Evolutionary conservation across 495 filamentous ascomycete genomes (phyloP).

Genomic region (Daldinia vernicosa): DNA sequence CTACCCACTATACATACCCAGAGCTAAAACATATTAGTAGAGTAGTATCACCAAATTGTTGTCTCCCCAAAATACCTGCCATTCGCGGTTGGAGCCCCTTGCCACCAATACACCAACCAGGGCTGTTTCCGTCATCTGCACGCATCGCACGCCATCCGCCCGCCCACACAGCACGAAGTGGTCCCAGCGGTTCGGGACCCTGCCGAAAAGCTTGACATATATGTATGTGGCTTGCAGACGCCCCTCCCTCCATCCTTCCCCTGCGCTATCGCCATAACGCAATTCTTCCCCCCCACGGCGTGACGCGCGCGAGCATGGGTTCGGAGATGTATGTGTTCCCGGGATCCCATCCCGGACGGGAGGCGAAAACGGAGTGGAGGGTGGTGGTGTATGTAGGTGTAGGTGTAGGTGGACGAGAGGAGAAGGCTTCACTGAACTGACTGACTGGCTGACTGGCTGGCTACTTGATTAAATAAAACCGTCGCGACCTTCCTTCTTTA

Average conservation of each 20-base stretch:
- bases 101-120: not conserved
- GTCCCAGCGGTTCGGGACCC: not conserved
- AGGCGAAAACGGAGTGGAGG: conserved; percentile 14
- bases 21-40: not conserved
- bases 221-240: not conserved
- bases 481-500: not conserved
- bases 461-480: not conserved
- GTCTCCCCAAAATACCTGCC: not conserved
- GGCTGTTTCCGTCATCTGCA: conserved; percentile 25
- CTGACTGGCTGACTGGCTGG: no score
- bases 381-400: no score
- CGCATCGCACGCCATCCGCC: conserved; percentile 30
- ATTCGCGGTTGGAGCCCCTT: not conserved
- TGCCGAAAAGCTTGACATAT: not conserved
- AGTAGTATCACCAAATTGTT: not conserved
- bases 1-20: not conserved
- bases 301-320: conserved; percentile 24
- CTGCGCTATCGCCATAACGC: conserved; percentile 25
- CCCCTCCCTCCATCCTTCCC: not conserved
- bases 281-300: conserved; percentile 30
- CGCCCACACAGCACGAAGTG: not conserved
- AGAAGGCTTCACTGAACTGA: no score
- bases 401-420: no score
- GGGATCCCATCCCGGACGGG: conserved; percentile 2
- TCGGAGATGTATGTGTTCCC: conserved; percentile 20